Conservation (phyloP, 192 early-diverging fungal genomes). For the Coemansia erecta region DNA sequence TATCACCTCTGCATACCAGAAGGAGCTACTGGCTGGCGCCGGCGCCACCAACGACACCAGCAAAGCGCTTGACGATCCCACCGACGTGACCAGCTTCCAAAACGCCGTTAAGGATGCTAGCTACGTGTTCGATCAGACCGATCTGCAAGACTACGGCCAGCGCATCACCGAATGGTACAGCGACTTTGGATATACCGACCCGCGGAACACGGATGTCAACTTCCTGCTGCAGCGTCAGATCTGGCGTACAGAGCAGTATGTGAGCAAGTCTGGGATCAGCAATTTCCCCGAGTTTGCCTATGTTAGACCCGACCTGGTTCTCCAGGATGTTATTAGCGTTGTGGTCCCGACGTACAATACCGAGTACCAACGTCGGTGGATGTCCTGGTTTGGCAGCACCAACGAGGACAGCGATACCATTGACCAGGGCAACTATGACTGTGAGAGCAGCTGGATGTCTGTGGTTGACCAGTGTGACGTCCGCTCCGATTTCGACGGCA, state of each 20-base stretch:
- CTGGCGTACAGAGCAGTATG: constrained; percentile 45
- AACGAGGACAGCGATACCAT: constrained; percentile 26
- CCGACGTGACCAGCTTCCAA: constrained; percentile 46
- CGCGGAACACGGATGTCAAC: constrained; percentile 28
- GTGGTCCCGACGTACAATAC: constrained; percentile 31
- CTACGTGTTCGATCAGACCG: constrained; percentile 65
- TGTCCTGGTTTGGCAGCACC: constrained; percentile 40
- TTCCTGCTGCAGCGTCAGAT: constrained; percentile 31
- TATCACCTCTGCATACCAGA: constrained; percentile 56
- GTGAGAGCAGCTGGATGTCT: constrained; percentile 29
- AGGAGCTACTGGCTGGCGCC: constrained; percentile 58
- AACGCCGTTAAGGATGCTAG: constrained; percentile 57
- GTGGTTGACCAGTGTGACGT: constrained; percentile 25
- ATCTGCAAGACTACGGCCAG: constrained; percentile 33
- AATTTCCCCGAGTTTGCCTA: constrained; percentile 47
- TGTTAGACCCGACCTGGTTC: constrained; percentile 42
- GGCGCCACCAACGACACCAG: constrained; percentile 59
- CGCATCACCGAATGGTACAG: constrained; percentile 35
- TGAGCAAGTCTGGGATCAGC: constrained; percentile 22
- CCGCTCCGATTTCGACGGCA: constrained; percentile 35
- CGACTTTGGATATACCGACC: constrained; percentile 40
- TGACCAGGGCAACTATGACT: constrained; percentile 28
- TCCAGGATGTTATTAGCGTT: constrained; percentile 43
- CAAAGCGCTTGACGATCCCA: constrained; percentile 21
- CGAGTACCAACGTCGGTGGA: constrained; percentile 21